Evolutionary conservation across 1,284 basidiomycete species (phyloP).

Genomic region (Rhodotorula glutinis): DNA sequence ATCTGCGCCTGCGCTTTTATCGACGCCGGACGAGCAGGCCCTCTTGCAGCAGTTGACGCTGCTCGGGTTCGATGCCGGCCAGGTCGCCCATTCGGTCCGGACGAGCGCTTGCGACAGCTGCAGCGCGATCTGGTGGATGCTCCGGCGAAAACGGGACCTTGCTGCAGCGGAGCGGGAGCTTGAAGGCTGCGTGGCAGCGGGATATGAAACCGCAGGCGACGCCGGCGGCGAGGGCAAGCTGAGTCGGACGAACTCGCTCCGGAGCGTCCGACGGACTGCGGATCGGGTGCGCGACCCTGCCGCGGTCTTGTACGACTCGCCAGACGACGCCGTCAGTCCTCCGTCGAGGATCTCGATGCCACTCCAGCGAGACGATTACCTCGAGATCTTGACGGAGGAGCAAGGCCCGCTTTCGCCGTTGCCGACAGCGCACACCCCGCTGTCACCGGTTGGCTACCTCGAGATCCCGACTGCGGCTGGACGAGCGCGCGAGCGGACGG

Average conservation of each 20-base stretch:
- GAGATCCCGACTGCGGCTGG: neutral
- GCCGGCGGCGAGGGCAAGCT: neutral
- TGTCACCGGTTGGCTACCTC: neutral
- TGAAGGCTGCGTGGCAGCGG: neutral
- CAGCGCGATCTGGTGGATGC: slow-evolving; percentile 95
- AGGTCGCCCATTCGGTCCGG: slow-evolving; percentile 87
- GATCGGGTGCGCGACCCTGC: neutral
- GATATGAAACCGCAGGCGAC: neutral
- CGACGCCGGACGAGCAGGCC: slow-evolving; percentile 73
- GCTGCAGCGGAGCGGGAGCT: slow-evolving; percentile 26
- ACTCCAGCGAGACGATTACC: neutral
- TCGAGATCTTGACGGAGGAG: neutral
- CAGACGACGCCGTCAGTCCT: neutral
- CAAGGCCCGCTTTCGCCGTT: neutral
- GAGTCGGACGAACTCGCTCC: slow-evolving; percentile 3
- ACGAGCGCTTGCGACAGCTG: slow-evolving; percentile 88
- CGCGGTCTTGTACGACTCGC: neutral
- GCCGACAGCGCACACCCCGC: neutral
- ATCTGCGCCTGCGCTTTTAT: slow-evolving; percentile 75
- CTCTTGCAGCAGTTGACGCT: slow-evolving; percentile 70
- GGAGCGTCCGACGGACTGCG: neutral
- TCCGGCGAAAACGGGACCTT: slow-evolving; percentile 58
- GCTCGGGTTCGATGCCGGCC: slow-evolving; percentile 87
- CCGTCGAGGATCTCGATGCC: neutral
- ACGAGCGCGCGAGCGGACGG: neutral